Evolutionary conservation across 1,284 basidiomycete species (phyloP).

Genomic region (Malassezia obtusa): DNA sequence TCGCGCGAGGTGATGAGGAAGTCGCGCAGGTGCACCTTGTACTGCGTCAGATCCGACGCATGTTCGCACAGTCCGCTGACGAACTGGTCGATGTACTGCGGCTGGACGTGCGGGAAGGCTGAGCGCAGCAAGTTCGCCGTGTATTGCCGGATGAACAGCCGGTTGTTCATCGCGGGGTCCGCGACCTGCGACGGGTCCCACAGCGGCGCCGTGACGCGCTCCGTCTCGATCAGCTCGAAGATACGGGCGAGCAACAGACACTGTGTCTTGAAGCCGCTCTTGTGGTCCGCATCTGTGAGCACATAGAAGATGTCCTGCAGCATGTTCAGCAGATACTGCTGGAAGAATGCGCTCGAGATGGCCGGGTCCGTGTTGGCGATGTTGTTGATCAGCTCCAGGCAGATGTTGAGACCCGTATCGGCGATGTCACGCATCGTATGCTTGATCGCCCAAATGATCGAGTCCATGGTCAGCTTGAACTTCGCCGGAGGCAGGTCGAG

Average conservation of each 20-base stretch:
- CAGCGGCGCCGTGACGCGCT: conserved; percentile 70
- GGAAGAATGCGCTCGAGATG: conserved; percentile 74
- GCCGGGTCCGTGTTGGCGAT: conserved; percentile 71
- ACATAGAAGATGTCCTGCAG: conserved; percentile 96
- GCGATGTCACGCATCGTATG: conserved; percentile 99
- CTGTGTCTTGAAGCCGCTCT: conserved; percentile 59
- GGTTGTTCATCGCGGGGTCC: conserved; percentile 69
- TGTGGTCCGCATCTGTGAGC: conserved; percentile 94
- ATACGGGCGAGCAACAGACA: conserved; percentile 62
- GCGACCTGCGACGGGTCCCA: conserved; percentile 66
- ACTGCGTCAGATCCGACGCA: conserved; percentile 63
- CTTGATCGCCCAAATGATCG: conserved; percentile 98
- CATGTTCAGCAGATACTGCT: conserved; percentile 83
- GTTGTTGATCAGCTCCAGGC: conserved; percentile 89
- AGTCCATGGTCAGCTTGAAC: conserved; percentile 98
- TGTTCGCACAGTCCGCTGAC: conserved; percentile 73
- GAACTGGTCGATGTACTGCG: conserved; percentile 48
- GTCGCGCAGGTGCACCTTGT: conserved; percentile 81
- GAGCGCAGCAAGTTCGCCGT: conserved; percentile 61
- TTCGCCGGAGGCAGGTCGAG: conserved; percentile 76
- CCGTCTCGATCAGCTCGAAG: conserved; percentile 83
- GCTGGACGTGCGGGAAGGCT: conserved; percentile 42
- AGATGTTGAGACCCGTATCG: conserved; percentile 73
- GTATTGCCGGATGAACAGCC: conserved; percentile 75
- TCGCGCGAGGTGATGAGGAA: conserved; percentile 57